Percentiles rank a stretch among this genome's conserved stretches.
These are phyloP conservation scores for Hapsidospora chrysogenum DNA, from an alignment of 495 filamentous ascomycete genomes.

Conservation along the genomic window DNA sequence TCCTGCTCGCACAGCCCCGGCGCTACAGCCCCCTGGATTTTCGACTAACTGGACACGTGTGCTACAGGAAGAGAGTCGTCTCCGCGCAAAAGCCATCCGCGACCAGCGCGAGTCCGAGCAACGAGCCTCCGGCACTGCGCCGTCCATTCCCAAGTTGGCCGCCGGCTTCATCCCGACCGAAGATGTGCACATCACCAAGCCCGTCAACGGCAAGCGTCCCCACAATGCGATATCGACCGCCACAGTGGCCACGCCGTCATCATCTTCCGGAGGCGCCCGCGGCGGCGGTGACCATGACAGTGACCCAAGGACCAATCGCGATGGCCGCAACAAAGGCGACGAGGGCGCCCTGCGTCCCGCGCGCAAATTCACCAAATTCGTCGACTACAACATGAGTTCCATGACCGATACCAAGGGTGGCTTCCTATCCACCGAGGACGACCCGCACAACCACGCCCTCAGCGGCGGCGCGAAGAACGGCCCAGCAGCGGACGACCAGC, in stretches of 20 bases:
- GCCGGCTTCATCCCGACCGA: constrained; percentile 23
- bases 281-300: no score
- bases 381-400: constrained; percentile 93
- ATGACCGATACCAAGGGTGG: constrained; percentile 98
- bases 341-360: constrained; percentile 47
- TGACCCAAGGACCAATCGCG: constrained; percentile 48
- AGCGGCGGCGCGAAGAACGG: constrained; percentile 38
- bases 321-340: constrained; percentile 36
- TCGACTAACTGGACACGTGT: no score
- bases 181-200: constrained; percentile 16
- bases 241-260: no score
- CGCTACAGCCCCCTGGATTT: constrained; percentile 1
- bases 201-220: constrained; percentile 24
- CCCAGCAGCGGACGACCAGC: constrained; percentile 42
- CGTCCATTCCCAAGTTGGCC: constrained; percentile 14
- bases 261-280: no score
- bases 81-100: constrained; percentile 80
- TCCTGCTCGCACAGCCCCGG: constrained; percentile 5
- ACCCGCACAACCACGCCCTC: constrained; percentile 53
- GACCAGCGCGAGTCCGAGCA: constrained; percentile 46
- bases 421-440: constrained; percentile 73
- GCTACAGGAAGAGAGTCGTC: constrained; percentile 68
- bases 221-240: constrained; percentile 45
- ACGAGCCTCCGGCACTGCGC: constrained; percentile 13
- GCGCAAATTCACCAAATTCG: constrained; percentile 74